A percentile compares a stretch with the other conserved stretches of the same genome.
phyloP scores from a whole-genome alignment of 352 stramenopile genomes.

The Phytopythium ostracodes region DNA sequence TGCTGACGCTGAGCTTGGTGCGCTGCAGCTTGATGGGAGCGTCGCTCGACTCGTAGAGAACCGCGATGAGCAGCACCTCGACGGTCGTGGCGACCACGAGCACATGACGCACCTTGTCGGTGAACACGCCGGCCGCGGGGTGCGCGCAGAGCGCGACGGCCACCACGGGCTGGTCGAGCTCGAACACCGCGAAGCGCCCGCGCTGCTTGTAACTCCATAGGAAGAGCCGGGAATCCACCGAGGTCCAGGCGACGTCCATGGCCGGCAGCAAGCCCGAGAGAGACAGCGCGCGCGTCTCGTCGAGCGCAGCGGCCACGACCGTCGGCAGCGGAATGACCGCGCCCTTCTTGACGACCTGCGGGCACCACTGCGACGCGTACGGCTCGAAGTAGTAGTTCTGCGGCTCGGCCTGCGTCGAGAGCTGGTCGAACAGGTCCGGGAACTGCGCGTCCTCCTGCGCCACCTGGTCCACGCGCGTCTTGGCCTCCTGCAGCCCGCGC shows the following conservation, averaged over 20 bases:
- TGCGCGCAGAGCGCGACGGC: conserved; percentile 84
- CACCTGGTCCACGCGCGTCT: conserved; percentile 72
- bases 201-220: conserved; percentile 92
- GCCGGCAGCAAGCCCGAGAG: conserved; percentile 92
- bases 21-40: conserved; percentile 50
- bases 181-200: conserved; percentile 83
- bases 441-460: conserved; percentile 66
- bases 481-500: conserved; percentile 68
- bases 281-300: conserved; percentile 62
- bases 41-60: conserved; percentile 62
- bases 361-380: conserved; percentile 76
- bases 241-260: conserved; percentile 93
- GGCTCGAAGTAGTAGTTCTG: conserved; percentile 90
- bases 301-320: conserved; percentile 64
- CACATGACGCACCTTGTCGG: conserved; percentile 90
- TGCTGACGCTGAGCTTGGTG: conserved; percentile 90
- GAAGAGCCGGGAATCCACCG: conserved; percentile 92
- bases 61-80: conserved; percentile 91
- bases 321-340: conserved; percentile 58
- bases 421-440: conserved; percentile 76
- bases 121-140: conserved; percentile 91
- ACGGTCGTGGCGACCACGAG: conserved; percentile 94
- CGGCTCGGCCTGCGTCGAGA: conserved; percentile 76
- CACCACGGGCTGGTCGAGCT: conserved; percentile 91
- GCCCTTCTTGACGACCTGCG: conserved; percentile 77